Conservation (phyloP, 371 early-diverging fungal species). For the Batkoa obscura region DNA sequence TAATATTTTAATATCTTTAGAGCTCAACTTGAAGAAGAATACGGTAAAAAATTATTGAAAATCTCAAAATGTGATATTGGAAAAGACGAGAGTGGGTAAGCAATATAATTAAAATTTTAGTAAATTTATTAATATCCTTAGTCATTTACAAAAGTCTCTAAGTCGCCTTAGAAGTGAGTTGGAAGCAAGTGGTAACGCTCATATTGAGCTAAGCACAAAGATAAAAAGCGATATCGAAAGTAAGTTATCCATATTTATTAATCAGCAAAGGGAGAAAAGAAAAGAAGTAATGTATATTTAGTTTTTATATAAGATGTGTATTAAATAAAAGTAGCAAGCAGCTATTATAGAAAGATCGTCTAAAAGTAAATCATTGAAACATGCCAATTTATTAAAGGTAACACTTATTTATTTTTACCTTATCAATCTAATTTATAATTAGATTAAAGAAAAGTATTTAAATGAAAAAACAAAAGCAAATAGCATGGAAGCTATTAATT, state of each 20-base stretch:
- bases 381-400: slow-evolving; percentile 8
- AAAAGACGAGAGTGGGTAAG: slow-evolving; percentile 72
- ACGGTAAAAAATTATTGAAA: slow-evolving; percentile 59
- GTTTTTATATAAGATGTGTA: neutral
- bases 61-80: slow-evolving; percentile 54
- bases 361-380: slow-evolving; percentile 14
- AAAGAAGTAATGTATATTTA: slow-evolving; percentile 20
- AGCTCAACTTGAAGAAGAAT: slow-evolving; percentile 69
- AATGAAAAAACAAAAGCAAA: slow-evolving; percentile 17
- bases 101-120: neutral
- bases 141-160: slow-evolving; percentile 41
- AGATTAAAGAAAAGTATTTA: slow-evolving; percentile 25
- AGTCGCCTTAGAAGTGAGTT: slow-evolving; percentile 54
- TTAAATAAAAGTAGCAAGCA: slow-evolving; percentile 16
- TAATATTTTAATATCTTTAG: slow-evolving; percentile 15
- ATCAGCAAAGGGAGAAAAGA: slow-evolving; percentile 55
- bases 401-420: neutral
- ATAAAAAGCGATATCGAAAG: slow-evolving; percentile 55
- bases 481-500: slow-evolving; percentile 4
- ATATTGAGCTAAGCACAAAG: slow-evolving; percentile 56
- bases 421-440: neutral
- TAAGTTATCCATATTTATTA: slow-evolving; percentile 50
- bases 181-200: slow-evolving; percentile 52
- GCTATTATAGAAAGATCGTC: slow-evolving; percentile 25
- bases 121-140: slow-evolving; percentile 9